Base-by-base conservation (phyloP, 192 early-diverging fungal genomes). In the Backusella circina region DNA sequence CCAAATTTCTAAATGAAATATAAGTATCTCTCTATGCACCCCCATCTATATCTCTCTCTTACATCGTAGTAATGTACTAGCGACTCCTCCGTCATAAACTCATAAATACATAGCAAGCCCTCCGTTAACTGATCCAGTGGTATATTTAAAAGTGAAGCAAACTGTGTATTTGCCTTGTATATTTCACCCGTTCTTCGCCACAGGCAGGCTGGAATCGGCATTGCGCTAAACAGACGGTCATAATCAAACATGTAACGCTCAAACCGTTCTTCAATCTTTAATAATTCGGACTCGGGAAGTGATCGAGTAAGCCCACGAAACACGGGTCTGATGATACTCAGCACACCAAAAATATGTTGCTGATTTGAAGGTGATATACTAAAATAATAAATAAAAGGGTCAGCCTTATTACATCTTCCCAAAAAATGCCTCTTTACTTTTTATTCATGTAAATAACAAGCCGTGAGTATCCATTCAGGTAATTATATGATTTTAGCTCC, bases 361-460 rank as follows among this genome's bases (percentile, higher is more conserved):
- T 57, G 54, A 57, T 23, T 57, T 57, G 54, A 57, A 28, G 54
- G 54, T 57, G 54, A 57, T 57, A 57, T 57, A 57, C 54, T 57
- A 23, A 8, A n/a, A 21, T 18, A 50, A 23, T 21, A 10, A 9
- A 26, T 23, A 50, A 51, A 54, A 54, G n/a, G n/a, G n/a, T n/a
- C n/a, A n/a, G n/a, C n/a, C n/a, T n/a, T n/a, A n/a, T n/a, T n/a
- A n/a, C n/a, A n/a, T n/a, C n/a, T n/a, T n/a, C n/a, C n/a, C n/a
- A n/a, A n/a, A n/a, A n/a, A n/a, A n/a, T n/a, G n/a, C n/a, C n/a
- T n/a, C 21, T n/a, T 54, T 54, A 61, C 54, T 61, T 61, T 61
- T 61, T 61, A 61, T 61, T 61, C 54, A 61, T 61, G 54, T 61
- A 61, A 61, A 61, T 61, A 2, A 61, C 54, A 61, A 61, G 54